Evolutionary conservation across 305 asterid genomes (phyloP).

Genomic region (Fraxinus sp.): DNA sequence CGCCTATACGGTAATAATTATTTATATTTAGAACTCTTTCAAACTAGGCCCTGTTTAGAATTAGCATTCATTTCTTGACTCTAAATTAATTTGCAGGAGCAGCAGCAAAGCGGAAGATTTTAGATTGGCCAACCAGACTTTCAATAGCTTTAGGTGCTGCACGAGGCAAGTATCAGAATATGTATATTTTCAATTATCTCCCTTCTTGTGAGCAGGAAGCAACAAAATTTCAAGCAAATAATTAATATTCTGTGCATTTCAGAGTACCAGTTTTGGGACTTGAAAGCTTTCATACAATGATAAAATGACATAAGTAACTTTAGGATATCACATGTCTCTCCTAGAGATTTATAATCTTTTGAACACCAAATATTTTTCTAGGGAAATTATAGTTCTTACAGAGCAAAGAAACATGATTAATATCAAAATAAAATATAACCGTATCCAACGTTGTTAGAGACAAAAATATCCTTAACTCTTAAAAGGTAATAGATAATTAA

Average conservation of each 20-base stretch:
- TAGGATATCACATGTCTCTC: neutral
- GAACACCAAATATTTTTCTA: neutral
- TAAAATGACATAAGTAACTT: neutral
- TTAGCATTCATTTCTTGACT: constrained; percentile 20
- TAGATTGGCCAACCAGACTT: constrained; percentile 89
- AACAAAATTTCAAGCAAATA: neutral
- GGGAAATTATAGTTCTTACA: neutral
- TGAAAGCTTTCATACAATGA: neutral
- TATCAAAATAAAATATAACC: neutral
- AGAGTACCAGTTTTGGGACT: neutral
- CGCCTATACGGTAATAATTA: constrained; percentile 69
- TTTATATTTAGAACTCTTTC: neutral
- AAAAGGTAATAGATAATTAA: neutral
- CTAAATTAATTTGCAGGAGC: constrained; percentile 53
- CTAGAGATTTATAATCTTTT: neutral
- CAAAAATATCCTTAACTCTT: neutral
- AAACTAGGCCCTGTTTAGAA: constrained; percentile 15
- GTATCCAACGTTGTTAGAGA: neutral
- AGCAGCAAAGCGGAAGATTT: constrained; percentile 72
- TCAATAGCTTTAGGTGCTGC: constrained; percentile 91
- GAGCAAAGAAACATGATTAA: neutral
- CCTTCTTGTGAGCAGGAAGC: neutral
- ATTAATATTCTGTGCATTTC: neutral
- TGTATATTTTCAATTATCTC: constrained; percentile 18
- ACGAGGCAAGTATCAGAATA: constrained; percentile 63